A percentile compares a stretch with the other conserved stretches of the same genome.
These are phyloP conservation scores for Coelastrella sp. DNA, from an alignment of 139 green algal genomes.

Conservation along the genomic window DNA sequence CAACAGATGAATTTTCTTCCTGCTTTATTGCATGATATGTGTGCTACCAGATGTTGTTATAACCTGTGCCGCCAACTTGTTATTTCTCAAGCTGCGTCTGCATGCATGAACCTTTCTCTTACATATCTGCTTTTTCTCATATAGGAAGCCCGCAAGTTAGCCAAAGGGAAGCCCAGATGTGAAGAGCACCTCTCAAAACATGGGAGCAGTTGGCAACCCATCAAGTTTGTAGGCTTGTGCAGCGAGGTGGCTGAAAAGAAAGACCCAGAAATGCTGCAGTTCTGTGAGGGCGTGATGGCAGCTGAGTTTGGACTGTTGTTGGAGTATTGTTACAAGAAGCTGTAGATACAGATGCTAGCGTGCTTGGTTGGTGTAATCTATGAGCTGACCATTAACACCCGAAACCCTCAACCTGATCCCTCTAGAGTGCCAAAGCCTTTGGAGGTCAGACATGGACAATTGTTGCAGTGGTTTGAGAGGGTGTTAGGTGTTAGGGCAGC, in stretches of 20 bases:
- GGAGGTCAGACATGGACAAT: too few relatives aligned
- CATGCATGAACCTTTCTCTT: background rate
- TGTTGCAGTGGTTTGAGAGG: too few relatives aligned
- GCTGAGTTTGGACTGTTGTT: constrained; percentile 51
- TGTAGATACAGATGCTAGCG: constrained; percentile 26
- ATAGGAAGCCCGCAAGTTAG: constrained; percentile 30
- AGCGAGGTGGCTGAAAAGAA: constrained; percentile 10
- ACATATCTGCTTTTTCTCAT: background rate
- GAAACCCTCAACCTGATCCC: too few relatives aligned
- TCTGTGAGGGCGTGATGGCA: constrained; percentile 47
- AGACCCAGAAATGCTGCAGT: constrained; percentile 31
- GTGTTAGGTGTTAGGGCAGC: too few relatives aligned
- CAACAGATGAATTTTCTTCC: too few relatives aligned
- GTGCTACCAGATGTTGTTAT: too few relatives aligned
- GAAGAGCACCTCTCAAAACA: constrained; percentile 21
- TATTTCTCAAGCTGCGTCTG: too few relatives aligned
- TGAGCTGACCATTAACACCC: too few relatives aligned
- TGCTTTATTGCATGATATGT: too few relatives aligned
- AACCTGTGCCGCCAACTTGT: too few relatives aligned
- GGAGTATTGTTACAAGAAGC: constrained; percentile 47
- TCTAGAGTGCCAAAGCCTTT: too few relatives aligned
- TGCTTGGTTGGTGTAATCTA: too few relatives aligned
- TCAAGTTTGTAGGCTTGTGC: constrained; percentile 38
- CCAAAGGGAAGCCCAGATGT: background rate
- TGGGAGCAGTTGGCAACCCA: constrained; percentile 6